These are phyloP conservation scores for Chalciporus pseudorubinellus DNA, from an alignment of 768 basidiomycete genomes.

Conservation along the genomic window DNA sequence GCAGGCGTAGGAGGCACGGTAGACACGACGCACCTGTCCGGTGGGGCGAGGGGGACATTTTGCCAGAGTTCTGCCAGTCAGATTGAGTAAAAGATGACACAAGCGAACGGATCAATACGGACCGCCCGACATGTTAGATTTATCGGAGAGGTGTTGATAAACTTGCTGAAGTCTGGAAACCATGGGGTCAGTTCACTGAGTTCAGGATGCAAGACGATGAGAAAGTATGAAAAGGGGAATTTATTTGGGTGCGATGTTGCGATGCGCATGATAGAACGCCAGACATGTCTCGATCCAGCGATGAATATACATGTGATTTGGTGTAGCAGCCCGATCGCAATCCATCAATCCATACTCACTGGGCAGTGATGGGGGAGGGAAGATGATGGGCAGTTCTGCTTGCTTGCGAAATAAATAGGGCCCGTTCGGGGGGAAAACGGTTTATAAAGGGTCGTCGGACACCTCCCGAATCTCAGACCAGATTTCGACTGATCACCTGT, in stretches of 20 bases:
- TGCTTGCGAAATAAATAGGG: too few relatives aligned
- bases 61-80: slow-evolving; percentile 65
- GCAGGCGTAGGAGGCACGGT: not conserved
- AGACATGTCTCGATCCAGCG: not conserved
- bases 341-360: too few relatives aligned
- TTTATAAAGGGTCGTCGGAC: too few relatives aligned
- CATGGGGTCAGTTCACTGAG: slow-evolving; percentile 38
- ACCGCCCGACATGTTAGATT: slow-evolving; percentile 54
- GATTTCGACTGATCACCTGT: too few relatives aligned
- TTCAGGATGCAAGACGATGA: not conserved
- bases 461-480: too few relatives aligned
- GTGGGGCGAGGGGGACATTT: slow-evolving; percentile 76
- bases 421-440: too few relatives aligned
- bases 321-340: too few relatives aligned
- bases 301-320: too few relatives aligned
- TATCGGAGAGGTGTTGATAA: slow-evolving; percentile 47
- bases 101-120: slow-evolving; percentile 23
- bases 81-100: not conserved
- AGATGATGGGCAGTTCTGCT: too few relatives aligned
- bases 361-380: too few relatives aligned
- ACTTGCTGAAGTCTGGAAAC: slow-evolving; percentile 60
- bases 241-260: not conserved
- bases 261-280: not conserved
- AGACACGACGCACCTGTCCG: slow-evolving; percentile 60
- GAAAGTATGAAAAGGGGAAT: not conserved